phyloP scores from a whole-genome alignment of 108 stramenopile species.

The Pseudonitzschia pungens region DNA sequence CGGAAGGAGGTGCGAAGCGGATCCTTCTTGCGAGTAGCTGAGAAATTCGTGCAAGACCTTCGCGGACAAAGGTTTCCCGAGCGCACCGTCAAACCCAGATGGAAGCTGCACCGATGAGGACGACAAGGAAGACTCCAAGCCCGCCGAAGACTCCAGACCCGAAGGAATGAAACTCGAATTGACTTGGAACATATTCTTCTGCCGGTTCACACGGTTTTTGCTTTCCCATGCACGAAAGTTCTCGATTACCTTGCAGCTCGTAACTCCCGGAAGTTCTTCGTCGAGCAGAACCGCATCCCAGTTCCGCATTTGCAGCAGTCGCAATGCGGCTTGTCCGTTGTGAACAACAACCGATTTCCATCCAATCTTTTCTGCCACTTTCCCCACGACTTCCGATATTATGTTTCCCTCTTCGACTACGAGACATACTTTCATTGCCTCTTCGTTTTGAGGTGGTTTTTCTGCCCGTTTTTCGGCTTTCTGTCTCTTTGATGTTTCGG shows the following conservation, averaged over 20 bases:
- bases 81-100: slow-evolving; percentile 59
- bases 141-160: slow-evolving; percentile 14
- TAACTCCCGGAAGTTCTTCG: slow-evolving; percentile 45
- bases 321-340: slow-evolving; percentile 41
- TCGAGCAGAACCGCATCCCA: slow-evolving; percentile 63
- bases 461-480: background rate
- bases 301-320: slow-evolving; percentile 53
- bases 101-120: slow-evolving; percentile 41
- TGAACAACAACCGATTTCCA: slow-evolving; percentile 44
- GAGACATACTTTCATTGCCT: slow-evolving; percentile 24
- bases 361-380: slow-evolving; percentile 35
- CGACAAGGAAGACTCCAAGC: slow-evolving; percentile 29
- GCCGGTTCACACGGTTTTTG: slow-evolving; percentile 48
- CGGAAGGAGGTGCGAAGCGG: no score
- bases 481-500: slow-evolving; percentile 3
- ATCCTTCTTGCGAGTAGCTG: background rate
- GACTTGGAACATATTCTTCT: slow-evolving; percentile 49
- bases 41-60: slow-evolving; percentile 34
- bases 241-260: slow-evolving; percentile 31
- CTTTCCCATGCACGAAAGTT: slow-evolving; percentile 69
- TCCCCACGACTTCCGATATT: slow-evolving; percentile 21
- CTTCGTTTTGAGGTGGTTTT: slow-evolving; percentile 17
- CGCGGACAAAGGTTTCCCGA: slow-evolving; percentile 48
- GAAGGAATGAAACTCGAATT: slow-evolving; percentile 35
- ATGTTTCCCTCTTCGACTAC: slow-evolving; percentile 18